Base-by-base conservation (phyloP, 2,329 filamentous ascomycete genomes). In the Neofusicoccum parvum region DNA sequence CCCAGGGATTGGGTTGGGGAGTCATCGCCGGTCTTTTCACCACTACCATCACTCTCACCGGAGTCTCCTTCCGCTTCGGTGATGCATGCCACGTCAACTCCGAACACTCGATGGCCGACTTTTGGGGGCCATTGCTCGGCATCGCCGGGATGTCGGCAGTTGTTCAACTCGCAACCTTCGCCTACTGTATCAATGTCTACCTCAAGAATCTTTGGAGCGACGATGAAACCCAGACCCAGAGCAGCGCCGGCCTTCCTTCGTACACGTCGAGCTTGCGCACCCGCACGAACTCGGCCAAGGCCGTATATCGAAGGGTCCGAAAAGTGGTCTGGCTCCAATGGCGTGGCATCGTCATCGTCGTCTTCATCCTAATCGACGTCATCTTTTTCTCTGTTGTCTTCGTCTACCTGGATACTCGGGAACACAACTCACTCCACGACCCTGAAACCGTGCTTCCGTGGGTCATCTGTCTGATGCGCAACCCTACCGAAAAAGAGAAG, bases 131-230 rank as follows among this genome's bases (percentile, higher is more conserved):
- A 0, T 79, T 97, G 34, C 83, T 97, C 70, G 86, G 89, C 4
- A 90, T 98, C 72, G 87, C 92, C 39, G 90, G 87, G 27, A 80
- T 90, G 46, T 91, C 93, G 0, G 86, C 92, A 71, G 82, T 97
- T 65, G 84, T 94, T 39, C 95, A 97, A 72, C 87, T 97, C 69
- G 84, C 87, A 49, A 98, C 95, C 5, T 82, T 83, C 69, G 83
- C 84, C 14, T 98, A 99, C 81, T 98, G 95, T 77, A 90, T 97
- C 79, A 93, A 96, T 74, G 92, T 99, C 56, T 99, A 98, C 76
- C 83, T 99, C 63, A 90, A 89, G 65, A 94, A 94, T 32, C 83
- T 97, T 64, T 82, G 79, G 75, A 86, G 88, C 67, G 92, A 96
- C 75, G 88, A 87, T 70, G 86, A 87, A 64, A 92, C 90, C 0